Evolutionary conservation across 148 eudicot genomes (phyloP).

Genomic region (Silene uniflora): DNA sequence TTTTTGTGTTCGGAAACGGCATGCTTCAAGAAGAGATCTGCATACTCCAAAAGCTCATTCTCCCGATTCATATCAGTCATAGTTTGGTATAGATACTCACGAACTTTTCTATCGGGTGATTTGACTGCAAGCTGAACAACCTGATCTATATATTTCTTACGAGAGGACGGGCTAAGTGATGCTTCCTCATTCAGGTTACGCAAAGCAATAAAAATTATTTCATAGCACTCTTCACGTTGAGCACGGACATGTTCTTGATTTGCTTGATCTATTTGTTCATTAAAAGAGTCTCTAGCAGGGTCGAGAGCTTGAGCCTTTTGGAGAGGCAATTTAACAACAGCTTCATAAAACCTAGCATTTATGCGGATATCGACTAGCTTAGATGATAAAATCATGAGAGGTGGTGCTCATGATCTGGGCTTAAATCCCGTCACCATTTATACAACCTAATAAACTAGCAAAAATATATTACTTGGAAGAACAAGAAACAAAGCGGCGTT

Average conservation of each 20-base stretch:
- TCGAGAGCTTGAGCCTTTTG: too few species aligned
- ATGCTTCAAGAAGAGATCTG: too few species aligned
- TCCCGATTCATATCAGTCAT: constrained; percentile 84
- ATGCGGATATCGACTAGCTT: too few species aligned
- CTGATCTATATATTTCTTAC: constrained; percentile 76
- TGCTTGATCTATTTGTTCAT: constrained; percentile 36
- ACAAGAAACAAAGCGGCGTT: too few species aligned
- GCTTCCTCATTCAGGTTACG: constrained; percentile 68
- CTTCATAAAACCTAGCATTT: constrained; percentile 80
- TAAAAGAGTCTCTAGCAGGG: too few species aligned
- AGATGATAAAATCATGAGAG: too few species aligned
- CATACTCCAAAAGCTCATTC: too few species aligned
- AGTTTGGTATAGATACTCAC: constrained; percentile 68
- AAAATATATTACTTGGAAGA: constrained; percentile 44
- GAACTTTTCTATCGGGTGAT: constrained; percentile 84
- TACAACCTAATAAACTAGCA: too few species aligned
- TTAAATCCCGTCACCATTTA: too few species aligned
- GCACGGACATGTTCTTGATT: too few species aligned
- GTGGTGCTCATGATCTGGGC: too few species aligned
- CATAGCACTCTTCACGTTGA: constrained; percentile 78
- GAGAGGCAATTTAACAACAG: constrained; percentile 84
- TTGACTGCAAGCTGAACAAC: constrained; percentile 88
- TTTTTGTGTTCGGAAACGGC: too few species aligned
- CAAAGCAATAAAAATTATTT: constrained; percentile 62
- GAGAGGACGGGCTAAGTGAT: constrained; percentile 55